phyloP scores from a whole-genome alignment of 1,139 yeast genomes.

The Yamadazyma sp. region DNA sequence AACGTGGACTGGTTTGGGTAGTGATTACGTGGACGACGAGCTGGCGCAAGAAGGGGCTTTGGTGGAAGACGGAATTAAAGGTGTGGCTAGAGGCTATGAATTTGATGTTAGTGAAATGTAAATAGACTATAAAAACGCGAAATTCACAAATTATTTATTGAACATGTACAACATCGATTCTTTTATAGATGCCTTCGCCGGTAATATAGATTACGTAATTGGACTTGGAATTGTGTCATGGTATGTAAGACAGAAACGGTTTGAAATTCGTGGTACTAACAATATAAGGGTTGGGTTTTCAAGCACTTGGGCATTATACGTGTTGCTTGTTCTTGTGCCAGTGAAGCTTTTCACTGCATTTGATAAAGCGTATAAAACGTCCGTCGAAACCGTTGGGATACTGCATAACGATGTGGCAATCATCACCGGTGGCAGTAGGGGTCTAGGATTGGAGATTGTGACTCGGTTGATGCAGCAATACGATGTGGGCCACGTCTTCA shows the following conservation, averaged over 20 bases:
- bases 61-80: constrained; percentile 78
- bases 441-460: constrained; percentile 54
- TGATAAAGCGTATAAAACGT: constrained; percentile 1
- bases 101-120: constrained; percentile 20
- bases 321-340: neutral
- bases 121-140: neutral
- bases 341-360: neutral
- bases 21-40: constrained; percentile 57
- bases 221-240: neutral
- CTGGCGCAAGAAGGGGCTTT: constrained; percentile 61
- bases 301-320: neutral
- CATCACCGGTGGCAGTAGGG: constrained; percentile 67
- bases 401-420: constrained; percentile 36
- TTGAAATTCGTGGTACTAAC: neutral
- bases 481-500: constrained; percentile 36
- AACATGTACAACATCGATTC: neutral
- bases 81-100: constrained; percentile 85
- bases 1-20: constrained; percentile 89
- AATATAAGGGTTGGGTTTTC: neutral
- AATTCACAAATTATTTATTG: neutral
- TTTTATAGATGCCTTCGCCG: neutral
- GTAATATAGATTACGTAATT: neutral
- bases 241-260: neutral
- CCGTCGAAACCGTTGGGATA: neutral
- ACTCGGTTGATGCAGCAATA: constrained; percentile 26